A percentile compares a stretch with the other conserved stretches of the same genome.
Conservation (phyloP, 371 early-diverging fungal species). For the Apophysomyces trapeziformis region DNA sequence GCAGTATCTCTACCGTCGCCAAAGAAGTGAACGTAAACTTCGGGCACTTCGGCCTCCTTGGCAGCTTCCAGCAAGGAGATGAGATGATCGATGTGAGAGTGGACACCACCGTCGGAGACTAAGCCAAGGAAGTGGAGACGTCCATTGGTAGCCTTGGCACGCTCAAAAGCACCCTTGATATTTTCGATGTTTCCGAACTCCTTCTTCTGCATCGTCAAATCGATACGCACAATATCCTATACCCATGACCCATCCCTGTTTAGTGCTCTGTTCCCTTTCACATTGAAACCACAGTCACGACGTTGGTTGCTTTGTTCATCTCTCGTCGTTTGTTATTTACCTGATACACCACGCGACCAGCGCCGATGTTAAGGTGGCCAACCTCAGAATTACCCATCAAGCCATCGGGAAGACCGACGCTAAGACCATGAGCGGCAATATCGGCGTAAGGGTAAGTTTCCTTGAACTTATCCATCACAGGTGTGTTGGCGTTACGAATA, state of each 20-base stretch:
- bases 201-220: slow-evolving; percentile 83
- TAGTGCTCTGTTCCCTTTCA: not conserved
- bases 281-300: slow-evolving; percentile 19
- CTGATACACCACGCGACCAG: slow-evolving; percentile 98
- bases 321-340: slow-evolving; percentile 44
- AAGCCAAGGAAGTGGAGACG: slow-evolving; percentile 97
- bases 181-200: slow-evolving; percentile 73
- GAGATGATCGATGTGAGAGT: slow-evolving; percentile 97
- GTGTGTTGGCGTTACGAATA: slow-evolving; percentile 92
- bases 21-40: slow-evolving; percentile 96
- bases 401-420: slow-evolving; percentile 98
- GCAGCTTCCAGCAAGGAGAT: slow-evolving; percentile 83
- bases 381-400: slow-evolving; percentile 99
- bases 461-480: slow-evolving; percentile 87
- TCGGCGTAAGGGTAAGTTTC: slow-evolving; percentile 74
- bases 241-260: not conserved
- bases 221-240: slow-evolving; percentile 97
- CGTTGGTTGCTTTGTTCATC: not conserved
- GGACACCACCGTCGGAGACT: slow-evolving; percentile 99
- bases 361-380: slow-evolving; percentile 99
- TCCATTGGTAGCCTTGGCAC: slow-evolving; percentile 84
- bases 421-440: slow-evolving; percentile 95
- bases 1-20: slow-evolving; percentile 99
- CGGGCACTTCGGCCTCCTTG: slow-evolving; percentile 83
- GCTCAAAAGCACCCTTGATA: slow-evolving; percentile 83